Evolutionary conservation across 257 asterid genomes (phyloP).

Genomic region (Ocimum tenuiflorum): DNA sequence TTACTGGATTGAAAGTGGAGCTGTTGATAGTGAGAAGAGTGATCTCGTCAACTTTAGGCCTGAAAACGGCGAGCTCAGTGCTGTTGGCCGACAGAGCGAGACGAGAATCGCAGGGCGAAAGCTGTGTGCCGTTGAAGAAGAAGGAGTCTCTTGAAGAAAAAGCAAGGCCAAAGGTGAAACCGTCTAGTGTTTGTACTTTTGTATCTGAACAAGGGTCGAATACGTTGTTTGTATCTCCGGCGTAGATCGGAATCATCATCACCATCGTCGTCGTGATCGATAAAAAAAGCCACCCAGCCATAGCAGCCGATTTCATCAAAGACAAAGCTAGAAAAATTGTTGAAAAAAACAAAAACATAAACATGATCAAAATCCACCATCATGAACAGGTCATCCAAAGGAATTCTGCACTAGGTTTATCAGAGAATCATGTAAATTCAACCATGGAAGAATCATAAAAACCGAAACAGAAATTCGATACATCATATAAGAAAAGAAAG

Average conservation of each 20-base stretch:
- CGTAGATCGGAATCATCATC: slow-evolving; percentile 29
- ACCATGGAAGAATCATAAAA: background rate
- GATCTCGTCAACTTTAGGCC: slow-evolving; percentile 91
- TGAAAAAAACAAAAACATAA: no score
- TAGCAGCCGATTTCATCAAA: slow-evolving; percentile 15
- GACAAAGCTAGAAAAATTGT: background rate
- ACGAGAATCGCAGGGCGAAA: slow-evolving; percentile 85
- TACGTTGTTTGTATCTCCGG: slow-evolving; percentile 51
- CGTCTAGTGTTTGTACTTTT: slow-evolving; percentile 58
- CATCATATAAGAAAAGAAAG: no score
- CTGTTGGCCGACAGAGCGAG: slow-evolving; percentile 42
- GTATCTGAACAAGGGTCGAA: slow-evolving; percentile 76
- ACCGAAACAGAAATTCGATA: no score
- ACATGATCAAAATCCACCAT: no score
- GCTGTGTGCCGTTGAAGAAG: slow-evolving; percentile 72
- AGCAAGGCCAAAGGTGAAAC: slow-evolving; percentile 76
- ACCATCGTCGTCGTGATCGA: slow-evolving; percentile 1
- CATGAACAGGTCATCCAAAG: no score
- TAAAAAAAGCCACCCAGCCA: slow-evolving; percentile 10
- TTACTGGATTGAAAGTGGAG: slow-evolving; percentile 48
- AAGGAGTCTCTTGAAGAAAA: slow-evolving; percentile 62
- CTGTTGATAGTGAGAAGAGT: slow-evolving; percentile 75
- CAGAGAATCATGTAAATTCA: no score
- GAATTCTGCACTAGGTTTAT: no score
- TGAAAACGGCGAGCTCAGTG: slow-evolving; percentile 58